A percentile compares a stretch with the other conserved stretches of the same genome.
Evolutionary conservation across 495 filamentous ascomycete species (phyloP).

Genomic region (Penicillium nucicola): DNA sequence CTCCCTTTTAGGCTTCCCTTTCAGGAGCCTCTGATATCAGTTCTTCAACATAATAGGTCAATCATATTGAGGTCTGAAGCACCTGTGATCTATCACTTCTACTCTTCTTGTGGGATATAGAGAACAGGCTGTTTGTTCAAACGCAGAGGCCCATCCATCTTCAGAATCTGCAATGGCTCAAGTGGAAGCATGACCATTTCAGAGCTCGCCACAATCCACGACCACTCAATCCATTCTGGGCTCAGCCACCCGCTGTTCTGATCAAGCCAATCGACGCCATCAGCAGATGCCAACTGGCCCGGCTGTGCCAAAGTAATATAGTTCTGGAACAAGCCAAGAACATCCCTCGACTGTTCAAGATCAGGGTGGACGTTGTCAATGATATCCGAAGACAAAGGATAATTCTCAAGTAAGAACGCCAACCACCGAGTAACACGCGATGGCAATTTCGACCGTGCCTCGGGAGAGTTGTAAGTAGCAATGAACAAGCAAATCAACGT

Average conservation of each 20-base stretch:
- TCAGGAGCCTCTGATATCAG: no score
- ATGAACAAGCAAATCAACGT: conserved; percentile 17
- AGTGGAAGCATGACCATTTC: conserved; percentile 40
- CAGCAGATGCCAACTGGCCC: conserved; percentile 3
- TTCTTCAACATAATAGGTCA: no score
- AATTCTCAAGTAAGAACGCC: conserved; percentile 35
- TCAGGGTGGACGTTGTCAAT: not conserved
- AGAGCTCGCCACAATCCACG: conserved; percentile 35
- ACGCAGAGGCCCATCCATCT: conserved; percentile 19
- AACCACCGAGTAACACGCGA: conserved; percentile 36
- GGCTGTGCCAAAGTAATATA: conserved; percentile 13
- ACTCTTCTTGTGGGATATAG: conserved; percentile 36
- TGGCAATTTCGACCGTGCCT: conserved; percentile 17
- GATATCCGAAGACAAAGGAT: conserved; percentile 22
- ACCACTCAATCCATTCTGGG: conserved; percentile 42
- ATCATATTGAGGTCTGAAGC: not conserved
- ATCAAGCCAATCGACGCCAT: conserved; percentile 20
- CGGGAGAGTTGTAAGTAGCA: conserved; percentile 17
- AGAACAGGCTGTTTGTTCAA: conserved; percentile 36
- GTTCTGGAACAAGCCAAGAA: conserved; percentile 21
- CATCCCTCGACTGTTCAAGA: conserved; percentile 23
- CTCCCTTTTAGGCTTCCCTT: no score
- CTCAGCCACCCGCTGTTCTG: conserved; percentile 37
- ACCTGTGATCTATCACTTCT: not conserved
- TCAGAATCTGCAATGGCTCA: conserved; percentile 33